Base-by-base conservation (phyloP, 805 yeast genomes). In the Hanseniaspora nectarophila region DNA sequence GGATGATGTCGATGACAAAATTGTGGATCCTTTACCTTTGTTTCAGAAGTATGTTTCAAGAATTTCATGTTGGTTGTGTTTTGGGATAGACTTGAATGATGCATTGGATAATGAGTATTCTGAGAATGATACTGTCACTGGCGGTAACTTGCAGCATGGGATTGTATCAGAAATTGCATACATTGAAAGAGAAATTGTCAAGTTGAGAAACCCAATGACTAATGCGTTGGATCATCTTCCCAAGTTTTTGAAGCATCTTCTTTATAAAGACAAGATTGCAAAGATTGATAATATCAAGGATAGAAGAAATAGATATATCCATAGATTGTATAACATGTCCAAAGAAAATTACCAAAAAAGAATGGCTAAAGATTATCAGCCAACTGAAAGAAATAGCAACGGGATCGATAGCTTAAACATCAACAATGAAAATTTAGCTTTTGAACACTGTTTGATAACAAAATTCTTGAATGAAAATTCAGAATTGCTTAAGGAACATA, bases 111-210 rank as follows among this genome's bases (percentile, higher is more conserved):
- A 21, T 7, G 18, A 31, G 10, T 39, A 28, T 21, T 28, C 18
- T 37, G 32, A 21, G 5, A 43, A 18, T 13, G 50, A 26, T 7
- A n/a, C 23, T 20, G 16, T 20, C 16, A 37, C 40, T 4, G 4
- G 26, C 12, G 40, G 40, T 37, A n/a, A 37, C 9, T 21, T 37
- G 15, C n/a, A 24, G 5, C 24, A 26, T 9, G 43, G 32, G 2
- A 31, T 46, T 31, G 44, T 46, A 9, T 15, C 33, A 4, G 51
- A 46, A 21, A 46, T 46, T 24, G 37, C 38, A 20, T 46, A 18
- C 24, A 32, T 46, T 21, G 51, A 46, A 46, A 46, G 40, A 31
- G 51, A 46, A 31, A 38, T 46, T 21, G 33, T 46, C 7, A 46
- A 31, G 21, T 32, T 46, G 5, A 46, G 51, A 46, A 46, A 46